phyloP scores from a whole-genome alignment of 768 basidiomycete genomes.

The Tricholoma furcatifolium region DNA sequence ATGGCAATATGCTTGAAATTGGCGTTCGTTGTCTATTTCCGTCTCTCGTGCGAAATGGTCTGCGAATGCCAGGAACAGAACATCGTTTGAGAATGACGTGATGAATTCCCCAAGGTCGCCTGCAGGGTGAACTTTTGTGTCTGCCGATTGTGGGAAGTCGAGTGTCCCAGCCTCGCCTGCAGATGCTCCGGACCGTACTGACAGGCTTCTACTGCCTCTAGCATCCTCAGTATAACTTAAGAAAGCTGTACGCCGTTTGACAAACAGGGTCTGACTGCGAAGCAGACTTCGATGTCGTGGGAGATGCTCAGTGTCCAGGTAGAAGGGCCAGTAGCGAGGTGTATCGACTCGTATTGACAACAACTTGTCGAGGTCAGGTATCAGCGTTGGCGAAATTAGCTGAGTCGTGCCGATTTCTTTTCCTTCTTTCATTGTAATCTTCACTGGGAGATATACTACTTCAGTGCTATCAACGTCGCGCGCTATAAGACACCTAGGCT shows the following conservation, averaged over 20 bases:
- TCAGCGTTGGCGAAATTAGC: slow-evolving; percentile 89
- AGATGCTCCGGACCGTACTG: slow-evolving; percentile 83
- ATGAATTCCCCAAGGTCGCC: slow-evolving; percentile 84
- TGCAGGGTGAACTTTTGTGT: slow-evolving; percentile 63
- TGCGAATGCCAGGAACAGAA: slow-evolving; percentile 76
- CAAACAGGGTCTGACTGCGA: slow-evolving; percentile 79
- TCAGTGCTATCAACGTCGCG: slow-evolving; percentile 91
- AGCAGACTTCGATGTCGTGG: slow-evolving; percentile 70
- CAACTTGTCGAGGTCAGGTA: slow-evolving; percentile 84
- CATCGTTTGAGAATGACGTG: slow-evolving; percentile 81
- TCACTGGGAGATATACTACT: slow-evolving; percentile 90
- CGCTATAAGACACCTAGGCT: slow-evolving; percentile 89
- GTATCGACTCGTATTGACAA: slow-evolving; percentile 87
- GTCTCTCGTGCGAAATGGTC: slow-evolving; percentile 71
- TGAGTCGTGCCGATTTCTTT: slow-evolving; percentile 64
- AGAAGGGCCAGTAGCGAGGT: slow-evolving; percentile 94
- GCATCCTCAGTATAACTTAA: slow-evolving; percentile 94
- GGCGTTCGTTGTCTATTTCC: slow-evolving; percentile 54
- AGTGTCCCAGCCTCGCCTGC: slow-evolving; percentile 82
- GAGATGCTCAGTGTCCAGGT: slow-evolving; percentile 71
- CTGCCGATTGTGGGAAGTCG: slow-evolving; percentile 78
- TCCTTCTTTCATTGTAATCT: slow-evolving; percentile 75
- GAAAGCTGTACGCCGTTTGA: slow-evolving; percentile 91
- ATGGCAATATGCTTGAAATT: slow-evolving; percentile 72
- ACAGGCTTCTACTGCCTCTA: slow-evolving; percentile 87